Evolutionary conservation across 2,329 filamentous ascomycete species (phyloP).

Genomic region (Stenocarpella maydis): DNA sequence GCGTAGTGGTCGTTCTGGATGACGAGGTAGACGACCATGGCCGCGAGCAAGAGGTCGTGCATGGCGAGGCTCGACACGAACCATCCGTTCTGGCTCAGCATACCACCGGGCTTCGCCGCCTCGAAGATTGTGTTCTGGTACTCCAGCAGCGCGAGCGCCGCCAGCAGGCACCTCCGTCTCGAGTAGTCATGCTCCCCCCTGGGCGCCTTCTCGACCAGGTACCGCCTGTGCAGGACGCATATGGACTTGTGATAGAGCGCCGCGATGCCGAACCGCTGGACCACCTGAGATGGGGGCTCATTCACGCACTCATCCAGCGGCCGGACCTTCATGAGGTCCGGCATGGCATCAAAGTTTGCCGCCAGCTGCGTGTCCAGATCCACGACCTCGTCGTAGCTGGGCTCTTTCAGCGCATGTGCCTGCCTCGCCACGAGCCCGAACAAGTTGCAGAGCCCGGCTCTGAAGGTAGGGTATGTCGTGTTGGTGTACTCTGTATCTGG

Average conservation of each 20-base stretch:
- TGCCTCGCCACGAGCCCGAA: slow-evolving; percentile 60
- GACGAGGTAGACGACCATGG: slow-evolving; percentile 66
- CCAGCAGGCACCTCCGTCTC: slow-evolving; percentile 58
- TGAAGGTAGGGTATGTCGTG: slow-evolving; percentile 63
- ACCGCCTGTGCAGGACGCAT: slow-evolving; percentile 64
- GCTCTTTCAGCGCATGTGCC: slow-evolving; percentile 57
- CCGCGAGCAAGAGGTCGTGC: slow-evolving; percentile 69
- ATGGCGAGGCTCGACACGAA: slow-evolving; percentile 65
- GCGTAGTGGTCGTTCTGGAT: slow-evolving; percentile 53
- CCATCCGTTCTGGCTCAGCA: slow-evolving; percentile 61
- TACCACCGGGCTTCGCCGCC: slow-evolving; percentile 60
- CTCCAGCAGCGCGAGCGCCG: slow-evolving; percentile 56
- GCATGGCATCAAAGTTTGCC: slow-evolving; percentile 55
- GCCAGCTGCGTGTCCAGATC: slow-evolving; percentile 55
- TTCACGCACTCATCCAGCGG: slow-evolving; percentile 58
- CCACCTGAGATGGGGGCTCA: slow-evolving; percentile 55
- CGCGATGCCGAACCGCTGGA: slow-evolving; percentile 62
- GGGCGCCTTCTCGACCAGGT: slow-evolving; percentile 54
- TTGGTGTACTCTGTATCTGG: slow-evolving; percentile 67
- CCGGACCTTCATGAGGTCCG: slow-evolving; percentile 56
- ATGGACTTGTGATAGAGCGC: slow-evolving; percentile 63
- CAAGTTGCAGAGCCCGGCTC: slow-evolving; percentile 55
- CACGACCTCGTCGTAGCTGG: slow-evolving; percentile 59
- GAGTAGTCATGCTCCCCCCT: slow-evolving; percentile 60
- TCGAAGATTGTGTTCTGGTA: slow-evolving; percentile 58